phyloP scores from a whole-genome alignment of 2,329 filamentous ascomycete genomes.

The Pseudonectria foliicola region DNA sequence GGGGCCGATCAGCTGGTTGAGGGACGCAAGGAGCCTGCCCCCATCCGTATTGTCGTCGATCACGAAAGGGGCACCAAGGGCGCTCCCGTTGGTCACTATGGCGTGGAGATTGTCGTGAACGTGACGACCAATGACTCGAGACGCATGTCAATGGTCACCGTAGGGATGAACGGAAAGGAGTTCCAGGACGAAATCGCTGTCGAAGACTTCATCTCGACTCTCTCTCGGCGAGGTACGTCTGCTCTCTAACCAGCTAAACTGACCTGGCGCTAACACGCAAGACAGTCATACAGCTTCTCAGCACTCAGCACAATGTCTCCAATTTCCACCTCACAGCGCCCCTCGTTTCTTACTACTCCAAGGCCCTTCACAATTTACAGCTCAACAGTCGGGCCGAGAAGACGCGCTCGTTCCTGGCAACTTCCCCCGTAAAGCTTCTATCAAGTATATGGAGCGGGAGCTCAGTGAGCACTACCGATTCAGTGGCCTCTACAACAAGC shows the following conservation, averaged over 20 bases:
- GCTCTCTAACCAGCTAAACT: background rate
- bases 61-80: slow-evolving; percentile 59
- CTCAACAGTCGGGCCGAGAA: slow-evolving; percentile 57
- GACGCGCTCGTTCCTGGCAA: slow-evolving; percentile 61
- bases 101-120: slow-evolving; percentile 64
- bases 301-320: slow-evolving; percentile 59
- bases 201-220: slow-evolving; percentile 66
- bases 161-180: slow-evolving; percentile 62
- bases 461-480: slow-evolving; percentile 34
- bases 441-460: slow-evolving; percentile 70
- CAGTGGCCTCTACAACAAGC: slow-evolving; percentile 11
- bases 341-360: slow-evolving; percentile 70
- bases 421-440: slow-evolving; percentile 86
- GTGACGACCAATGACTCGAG: slow-evolving; percentile 48
- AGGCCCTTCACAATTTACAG: slow-evolving; percentile 64
- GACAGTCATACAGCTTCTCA: slow-evolving; percentile 66
- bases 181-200: slow-evolving; percentile 66
- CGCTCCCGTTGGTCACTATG: slow-evolving; percentile 58
- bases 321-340: slow-evolving; percentile 59
- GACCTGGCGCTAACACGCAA: slow-evolving; percentile 25
- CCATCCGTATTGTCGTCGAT: slow-evolving; percentile 67
- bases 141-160: slow-evolving; percentile 42
- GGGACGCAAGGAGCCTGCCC: slow-evolving; percentile 59
- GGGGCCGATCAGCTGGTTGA: slow-evolving; percentile 54
- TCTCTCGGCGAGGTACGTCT: slow-evolving; percentile 63